Conservation (phyloP, 2,329 filamentous ascomycete species). For the Alternaria dauci region DNA sequence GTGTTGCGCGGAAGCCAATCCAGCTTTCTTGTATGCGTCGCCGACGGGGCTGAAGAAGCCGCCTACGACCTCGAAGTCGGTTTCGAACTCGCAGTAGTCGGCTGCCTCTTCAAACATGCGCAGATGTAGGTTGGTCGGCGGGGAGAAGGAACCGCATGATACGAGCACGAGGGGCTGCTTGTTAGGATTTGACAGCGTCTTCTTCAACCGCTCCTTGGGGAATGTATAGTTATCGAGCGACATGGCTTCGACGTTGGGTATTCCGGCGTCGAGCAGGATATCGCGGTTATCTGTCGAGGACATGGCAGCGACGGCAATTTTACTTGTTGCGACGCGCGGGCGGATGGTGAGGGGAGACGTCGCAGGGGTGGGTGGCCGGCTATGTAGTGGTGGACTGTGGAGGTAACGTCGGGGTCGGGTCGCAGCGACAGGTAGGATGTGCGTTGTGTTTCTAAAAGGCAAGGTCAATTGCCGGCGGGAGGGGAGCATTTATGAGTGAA, state of each 20-base stretch:
- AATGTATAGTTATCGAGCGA: constrained; percentile 65
- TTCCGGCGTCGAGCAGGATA: constrained; percentile 31
- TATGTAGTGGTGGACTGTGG: constrained; percentile 9
- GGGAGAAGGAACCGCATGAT: constrained; percentile 75
- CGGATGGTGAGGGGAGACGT: constrained; percentile 18
- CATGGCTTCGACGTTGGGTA: constrained; percentile 40
- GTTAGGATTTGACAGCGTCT: constrained; percentile 62
- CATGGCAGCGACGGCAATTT: constrained; percentile 29
- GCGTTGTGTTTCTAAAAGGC: constrained; percentile 15
- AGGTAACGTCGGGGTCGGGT: constrained; percentile 10
- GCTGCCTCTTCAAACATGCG: constrained; percentile 90
- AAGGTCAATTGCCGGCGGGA: constrained; percentile 28
- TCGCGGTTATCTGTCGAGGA: constrained; percentile 30
- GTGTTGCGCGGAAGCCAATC: constrained; percentile 75
- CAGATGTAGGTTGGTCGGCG: constrained; percentile 78
- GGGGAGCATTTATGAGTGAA: constrained; percentile 22
- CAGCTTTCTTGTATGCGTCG: constrained; percentile 80
- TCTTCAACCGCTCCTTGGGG: constrained; percentile 67
- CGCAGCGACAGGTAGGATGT: constrained; percentile 8
- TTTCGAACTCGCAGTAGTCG: constrained; percentile 76
- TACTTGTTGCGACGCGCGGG: constrained; percentile 5
- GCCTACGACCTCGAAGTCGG: constrained; percentile 82
- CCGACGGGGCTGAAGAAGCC: constrained; percentile 84
- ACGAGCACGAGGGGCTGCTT: constrained; percentile 72
- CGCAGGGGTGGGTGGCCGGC: constrained; percentile 18